phyloP scores from a whole-genome alignment of 176 grass and related monocot species.

The Musa schizocarpa region DNA sequence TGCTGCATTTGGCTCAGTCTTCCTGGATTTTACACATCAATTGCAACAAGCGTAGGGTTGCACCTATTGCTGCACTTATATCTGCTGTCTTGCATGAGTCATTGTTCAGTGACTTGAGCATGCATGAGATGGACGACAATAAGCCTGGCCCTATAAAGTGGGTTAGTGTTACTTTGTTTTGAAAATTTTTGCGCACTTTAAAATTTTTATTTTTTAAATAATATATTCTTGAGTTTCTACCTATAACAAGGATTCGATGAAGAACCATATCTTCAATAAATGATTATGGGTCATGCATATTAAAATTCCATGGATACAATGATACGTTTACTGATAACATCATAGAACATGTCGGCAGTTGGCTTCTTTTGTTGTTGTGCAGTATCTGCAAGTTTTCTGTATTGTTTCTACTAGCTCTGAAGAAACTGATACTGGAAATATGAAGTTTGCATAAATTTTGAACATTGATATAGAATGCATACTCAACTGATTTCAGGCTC shows the following conservation, averaged over 20 bases:
- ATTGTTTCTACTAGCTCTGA: too few relatives aligned
- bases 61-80: constrained; percentile 78
- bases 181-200: neutral
- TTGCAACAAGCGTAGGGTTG: constrained; percentile 89
- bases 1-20: constrained; percentile 78
- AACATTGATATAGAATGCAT: too few relatives aligned
- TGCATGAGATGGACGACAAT: constrained; percentile 54
- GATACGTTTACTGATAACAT: too few relatives aligned
- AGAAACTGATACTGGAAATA: too few relatives aligned
- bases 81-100: constrained; percentile 71
- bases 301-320: neutral
- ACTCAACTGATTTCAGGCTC: too few relatives aligned
- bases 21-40: constrained; percentile 81
- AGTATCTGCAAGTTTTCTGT: too few relatives aligned
- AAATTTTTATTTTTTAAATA: constrained; percentile 1
- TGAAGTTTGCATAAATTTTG: too few relatives aligned
- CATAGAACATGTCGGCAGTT: too few relatives aligned
- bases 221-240: neutral
- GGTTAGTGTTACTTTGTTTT: constrained; percentile 37
- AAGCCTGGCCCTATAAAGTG: constrained; percentile 82
- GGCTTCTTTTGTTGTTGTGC: too few relatives aligned
- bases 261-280: too few relatives aligned
- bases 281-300: too few relatives aligned
- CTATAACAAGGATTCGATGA: too few relatives aligned
- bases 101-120: constrained; percentile 57